These are phyloP conservation scores for Hibiscus syriacus DNA, from an alignment of 345 rosid genomes.

Conservation along the genomic window DNA sequence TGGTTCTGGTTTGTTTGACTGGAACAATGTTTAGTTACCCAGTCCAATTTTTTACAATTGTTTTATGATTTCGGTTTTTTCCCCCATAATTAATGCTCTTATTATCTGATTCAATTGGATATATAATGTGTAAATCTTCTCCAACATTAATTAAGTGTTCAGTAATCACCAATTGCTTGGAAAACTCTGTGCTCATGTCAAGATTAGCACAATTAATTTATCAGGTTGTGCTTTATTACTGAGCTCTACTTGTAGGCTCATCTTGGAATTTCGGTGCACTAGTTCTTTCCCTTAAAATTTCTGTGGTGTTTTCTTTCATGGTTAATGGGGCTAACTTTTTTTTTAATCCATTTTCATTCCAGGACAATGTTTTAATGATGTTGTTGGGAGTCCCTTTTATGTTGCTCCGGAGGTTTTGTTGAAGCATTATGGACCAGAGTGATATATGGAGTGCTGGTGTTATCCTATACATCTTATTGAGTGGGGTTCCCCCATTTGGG, in stretches of 20 bases:
- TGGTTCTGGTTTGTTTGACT: neutral
- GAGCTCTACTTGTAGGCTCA: neutral
- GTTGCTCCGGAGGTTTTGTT: constrained; percentile 96
- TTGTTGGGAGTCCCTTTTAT: constrained; percentile 95
- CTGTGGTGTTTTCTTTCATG: neutral
- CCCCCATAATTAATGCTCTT: neutral
- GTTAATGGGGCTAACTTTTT: constrained; percentile 2
- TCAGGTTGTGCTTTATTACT: neutral
- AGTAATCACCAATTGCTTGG: neutral
- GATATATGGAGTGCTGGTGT: constrained; percentile 99
- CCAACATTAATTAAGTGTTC: neutral
- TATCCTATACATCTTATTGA: constrained; percentile 83
- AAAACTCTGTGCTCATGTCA: neutral
- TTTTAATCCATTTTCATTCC: constrained; percentile 14
- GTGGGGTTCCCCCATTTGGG: constrained; percentile 98
- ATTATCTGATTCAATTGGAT: constrained; percentile 1
- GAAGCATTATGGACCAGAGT: constrained; percentile 82
- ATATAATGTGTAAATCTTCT: neutral
- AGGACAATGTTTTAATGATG: constrained; percentile 78
- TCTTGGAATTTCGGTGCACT: neutral
- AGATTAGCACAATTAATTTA: neutral
- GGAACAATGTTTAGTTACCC: neutral
- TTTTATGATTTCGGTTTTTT: neutral
- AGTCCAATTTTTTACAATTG: neutral
- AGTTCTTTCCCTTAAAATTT: constrained; percentile 3